phyloP scores from a whole-genome alignment of 2,329 filamentous ascomycete genomes.

The Plenodomus biglobosus region DNA sequence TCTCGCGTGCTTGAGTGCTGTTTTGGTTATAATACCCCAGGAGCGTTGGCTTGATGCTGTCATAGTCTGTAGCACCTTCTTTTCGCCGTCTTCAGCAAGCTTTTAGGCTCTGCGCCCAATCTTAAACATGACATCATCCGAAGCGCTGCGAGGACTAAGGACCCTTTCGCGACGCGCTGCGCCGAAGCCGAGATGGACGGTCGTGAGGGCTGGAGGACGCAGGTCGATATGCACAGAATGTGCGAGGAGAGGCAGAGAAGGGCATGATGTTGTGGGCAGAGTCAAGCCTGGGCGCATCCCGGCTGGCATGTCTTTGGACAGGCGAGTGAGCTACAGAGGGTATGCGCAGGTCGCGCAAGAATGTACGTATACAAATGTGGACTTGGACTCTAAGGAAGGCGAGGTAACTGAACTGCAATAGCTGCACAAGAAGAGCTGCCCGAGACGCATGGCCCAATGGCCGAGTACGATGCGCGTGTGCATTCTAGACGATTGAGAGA shows the following conservation, averaged over 20 bases:
- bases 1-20: constrained; percentile 5
- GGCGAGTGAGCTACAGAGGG: constrained; percentile 24
- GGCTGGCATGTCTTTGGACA: constrained; percentile 5
- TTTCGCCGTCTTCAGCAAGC: neutral
- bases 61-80: constrained; percentile 1
- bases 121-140: constrained; percentile 40
- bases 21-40: constrained; percentile 6
- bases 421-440: constrained; percentile 14
- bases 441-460: constrained; percentile 66
- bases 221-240: constrained; percentile 36
- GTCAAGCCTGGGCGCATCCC: constrained; percentile 5
- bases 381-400: neutral
- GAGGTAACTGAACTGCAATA: constrained; percentile 12
- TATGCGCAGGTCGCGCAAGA: constrained; percentile 33
- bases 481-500: constrained; percentile 72
- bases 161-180: constrained; percentile 30
- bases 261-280: constrained; percentile 6
- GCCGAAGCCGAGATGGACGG: constrained; percentile 15
- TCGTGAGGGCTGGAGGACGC: constrained; percentile 2
- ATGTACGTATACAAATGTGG: constrained; percentile 13
- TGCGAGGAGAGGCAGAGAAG: constrained; percentile 14
- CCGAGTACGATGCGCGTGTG: constrained; percentile 86
- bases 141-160: constrained; percentile 31
- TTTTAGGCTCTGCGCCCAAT: constrained; percentile 4
- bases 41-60: constrained; percentile 11